Base-by-base conservation (phyloP, 2,329 filamentous ascomycete species). In the Apiospora koreana region DNA sequence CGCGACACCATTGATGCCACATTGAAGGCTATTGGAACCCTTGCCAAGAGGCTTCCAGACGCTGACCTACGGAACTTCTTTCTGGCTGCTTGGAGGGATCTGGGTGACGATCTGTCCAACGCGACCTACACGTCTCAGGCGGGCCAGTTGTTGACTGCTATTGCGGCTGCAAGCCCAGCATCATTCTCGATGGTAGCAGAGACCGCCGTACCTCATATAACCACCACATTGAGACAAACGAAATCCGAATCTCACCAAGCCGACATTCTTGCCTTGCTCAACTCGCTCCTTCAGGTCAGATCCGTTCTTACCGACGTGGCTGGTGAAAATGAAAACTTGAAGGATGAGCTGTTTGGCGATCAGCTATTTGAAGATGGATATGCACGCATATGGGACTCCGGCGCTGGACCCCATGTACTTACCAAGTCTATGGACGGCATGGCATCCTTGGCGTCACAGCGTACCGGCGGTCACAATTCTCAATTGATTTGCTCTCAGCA, bases 1-100 rank as follows among this genome's bases (percentile, higher is more conserved):
- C 84, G 86, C 71, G 88, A 89, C 72, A 85, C 84, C 0, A 86
- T 89, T 18, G 85, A 88, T 75, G 85, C 85, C 3, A 89, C 88
- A 0, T 79, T 90, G 21, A 85, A 86, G 64, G 86, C 88, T 3
- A 83, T 90, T 68, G 83, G 84, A 43, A 81, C 85, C 12, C 80
- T 89, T 2, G 81, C 86, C 0, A 81, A 78, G 10, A 81, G 82
- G 65, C 80, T 89, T 3, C 80, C 83, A 12, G 83, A 80, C 3
- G 80, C 83, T 3, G 77, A 83, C 67, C 80, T 88, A 9, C 79
- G 81, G 43, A 80, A 82, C 25, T 89, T 88, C 71, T 78, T 85
- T 2, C 77, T 85, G 42, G 79, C 82, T 14, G 83, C 87, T 5
- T 86, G 86, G 71, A 82, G 83, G 43, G 88, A 90, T 74, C 86